Percentiles rank a stretch among this genome's conserved stretches.
These are phyloP conservation scores for Halteria grandinella DNA, from an alignment of 73 alveolate species.

Conservation along the genomic window DNA sequence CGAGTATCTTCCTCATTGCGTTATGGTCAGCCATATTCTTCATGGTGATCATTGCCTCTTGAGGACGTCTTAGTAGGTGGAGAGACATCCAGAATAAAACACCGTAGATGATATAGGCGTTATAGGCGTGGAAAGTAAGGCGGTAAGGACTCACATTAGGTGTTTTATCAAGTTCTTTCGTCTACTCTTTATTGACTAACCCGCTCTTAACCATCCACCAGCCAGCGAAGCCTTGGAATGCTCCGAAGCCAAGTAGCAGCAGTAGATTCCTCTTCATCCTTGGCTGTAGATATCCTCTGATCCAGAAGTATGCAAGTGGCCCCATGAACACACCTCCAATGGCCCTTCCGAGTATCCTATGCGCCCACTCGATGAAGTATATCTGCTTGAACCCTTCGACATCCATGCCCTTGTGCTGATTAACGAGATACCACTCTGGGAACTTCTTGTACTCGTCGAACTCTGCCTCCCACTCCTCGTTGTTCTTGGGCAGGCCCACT, in stretches of 20 bases:
- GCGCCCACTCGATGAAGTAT: conserved; percentile 85
- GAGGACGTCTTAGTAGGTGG: conserved; percentile 79
- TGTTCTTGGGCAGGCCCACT: conserved; percentile 66
- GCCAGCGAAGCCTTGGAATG: conserved; percentile 85
- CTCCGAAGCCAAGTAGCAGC: conserved; percentile 72
- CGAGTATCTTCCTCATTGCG: conserved; percentile 66
- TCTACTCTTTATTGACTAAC: conserved; percentile 53
- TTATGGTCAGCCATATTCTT: conserved; percentile 55
- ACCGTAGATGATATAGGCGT: conserved; percentile 76
- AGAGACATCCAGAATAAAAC: conserved; percentile 75
- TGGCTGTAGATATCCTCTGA: conserved; percentile 69
- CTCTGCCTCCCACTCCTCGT: conserved; percentile 90
- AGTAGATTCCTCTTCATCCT: conserved; percentile 59
- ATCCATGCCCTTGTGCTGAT: conserved; percentile 64
- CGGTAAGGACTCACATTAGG: conserved; percentile 89
- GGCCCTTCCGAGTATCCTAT: conserved; percentile 82
- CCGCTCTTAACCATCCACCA: conserved; percentile 97
- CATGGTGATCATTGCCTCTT: conserved; percentile 71
- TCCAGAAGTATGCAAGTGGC: conserved; percentile 79
- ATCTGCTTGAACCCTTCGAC: conserved; percentile 83
- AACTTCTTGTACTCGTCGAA: conserved; percentile 77
- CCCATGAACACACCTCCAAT: conserved; percentile 68
- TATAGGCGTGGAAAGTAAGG: conserved; percentile 77
- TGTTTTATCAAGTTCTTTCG: conserved; percentile 73
- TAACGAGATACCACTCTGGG: conserved; percentile 83